phyloP scores from a whole-genome alignment of 2,329 filamentous ascomycete genomes.

The Claviceps sp. region DNA sequence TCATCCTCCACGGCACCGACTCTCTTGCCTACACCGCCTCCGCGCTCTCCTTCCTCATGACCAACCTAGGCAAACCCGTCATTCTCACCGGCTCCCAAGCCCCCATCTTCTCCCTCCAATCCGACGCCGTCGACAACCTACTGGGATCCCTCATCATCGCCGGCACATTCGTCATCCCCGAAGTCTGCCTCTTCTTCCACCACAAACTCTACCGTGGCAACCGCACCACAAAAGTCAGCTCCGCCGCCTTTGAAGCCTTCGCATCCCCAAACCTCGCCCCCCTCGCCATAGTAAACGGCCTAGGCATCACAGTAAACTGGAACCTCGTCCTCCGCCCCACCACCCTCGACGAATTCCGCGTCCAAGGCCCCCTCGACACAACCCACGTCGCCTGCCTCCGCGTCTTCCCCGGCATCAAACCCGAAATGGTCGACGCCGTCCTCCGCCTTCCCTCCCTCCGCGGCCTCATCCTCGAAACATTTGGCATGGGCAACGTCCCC shows the following conservation, averaged over 20 bases:
- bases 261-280: constrained; percentile 76
- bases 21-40: constrained; percentile 82
- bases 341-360: constrained; percentile 57
- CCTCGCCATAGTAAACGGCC: constrained; percentile 66
- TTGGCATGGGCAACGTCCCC: constrained; percentile 85
- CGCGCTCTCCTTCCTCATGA: constrained; percentile 84
- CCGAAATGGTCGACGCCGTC: constrained; percentile 85
- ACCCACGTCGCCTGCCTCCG: constrained; percentile 82
- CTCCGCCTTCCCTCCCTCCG: constrained; percentile 61
- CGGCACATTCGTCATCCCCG: constrained; percentile 82
- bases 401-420: constrained; percentile 83
- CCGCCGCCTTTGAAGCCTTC: constrained; percentile 77
- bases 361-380: constrained; percentile 62
- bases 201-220: constrained; percentile 84
- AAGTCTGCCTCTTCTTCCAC: constrained; percentile 90
- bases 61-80: constrained; percentile 81
- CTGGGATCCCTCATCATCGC: constrained; percentile 80
- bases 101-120: constrained; percentile 81
- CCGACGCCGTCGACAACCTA: constrained; percentile 82
- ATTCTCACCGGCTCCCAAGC: constrained; percentile 74
- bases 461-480: constrained; percentile 79
- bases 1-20: constrained; percentile 83
- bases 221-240: constrained; percentile 74
- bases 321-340: constrained; percentile 61
- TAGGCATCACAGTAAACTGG: constrained; percentile 74